Percentiles rank a stretch among this genome's conserved stretches.
phyloP scores from a whole-genome alignment of 257 asterid species.

The Eucommia ulmoides region DNA sequence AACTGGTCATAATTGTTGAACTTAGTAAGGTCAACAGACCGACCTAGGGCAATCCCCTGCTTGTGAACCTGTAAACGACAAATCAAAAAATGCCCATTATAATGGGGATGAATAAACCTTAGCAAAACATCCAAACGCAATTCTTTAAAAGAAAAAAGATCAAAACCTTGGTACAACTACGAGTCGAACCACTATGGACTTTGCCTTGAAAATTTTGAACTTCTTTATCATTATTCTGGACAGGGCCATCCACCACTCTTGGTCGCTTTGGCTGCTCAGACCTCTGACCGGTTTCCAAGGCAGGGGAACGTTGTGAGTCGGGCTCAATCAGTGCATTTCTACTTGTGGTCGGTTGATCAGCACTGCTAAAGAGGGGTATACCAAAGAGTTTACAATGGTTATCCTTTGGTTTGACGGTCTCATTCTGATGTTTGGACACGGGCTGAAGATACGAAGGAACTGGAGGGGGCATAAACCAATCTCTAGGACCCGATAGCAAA shows the following conservation, averaged over 20 bases:
- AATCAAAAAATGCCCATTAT: too few relatives aligned
- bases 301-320: constrained; percentile 26
- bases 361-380: constrained; percentile 40
- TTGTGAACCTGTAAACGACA: constrained; percentile 92
- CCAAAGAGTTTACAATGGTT: constrained; percentile 83
- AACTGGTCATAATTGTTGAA: constrained; percentile 61
- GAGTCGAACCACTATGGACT: constrained; percentile 43
- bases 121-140: too few relatives aligned
- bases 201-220: constrained; percentile 49
- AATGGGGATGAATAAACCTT: too few relatives aligned
- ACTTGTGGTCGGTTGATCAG: constrained; percentile 17
- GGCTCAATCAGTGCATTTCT: constrained; percentile 22
- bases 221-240: constrained; percentile 46
- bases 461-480: constrained; percentile 77
- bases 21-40: constrained; percentile 90
- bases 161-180: constrained; percentile 99
- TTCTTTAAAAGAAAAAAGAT: constrained; percentile 88
- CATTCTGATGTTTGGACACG: constrained; percentile 23
- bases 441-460: constrained; percentile 46
- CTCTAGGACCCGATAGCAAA: constrained; percentile 31
- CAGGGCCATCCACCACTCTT: constrained; percentile 40
- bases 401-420: constrained; percentile 41
- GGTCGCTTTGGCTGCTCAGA: constrained; percentile 46
- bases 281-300: constrained; percentile 37
- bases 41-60: constrained; percentile 91